A percentile compares a stretch with the other conserved stretches of the same genome.
phyloP scores from a whole-genome alignment of 202 grass and related monocot species.

The Setaria viridis region DNA sequence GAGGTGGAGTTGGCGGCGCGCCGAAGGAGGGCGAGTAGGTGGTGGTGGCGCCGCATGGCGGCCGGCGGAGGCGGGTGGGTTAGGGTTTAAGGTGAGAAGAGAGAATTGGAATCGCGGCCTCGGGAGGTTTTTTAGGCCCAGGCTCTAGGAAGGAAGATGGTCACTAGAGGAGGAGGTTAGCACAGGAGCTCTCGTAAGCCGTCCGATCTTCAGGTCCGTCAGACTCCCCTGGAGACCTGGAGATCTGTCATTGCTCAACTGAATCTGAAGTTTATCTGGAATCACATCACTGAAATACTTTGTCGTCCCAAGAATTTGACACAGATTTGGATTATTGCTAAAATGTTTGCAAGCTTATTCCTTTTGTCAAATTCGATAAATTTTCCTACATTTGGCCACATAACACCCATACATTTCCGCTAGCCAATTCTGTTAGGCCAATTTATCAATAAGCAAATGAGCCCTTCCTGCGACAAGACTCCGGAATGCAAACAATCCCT shows the following conservation, averaged over 20 bases:
- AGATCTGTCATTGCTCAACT: not conserved
- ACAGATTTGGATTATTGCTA: not conserved
- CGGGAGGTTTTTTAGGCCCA: not conserved
- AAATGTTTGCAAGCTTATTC: not conserved
- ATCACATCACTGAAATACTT: not conserved
- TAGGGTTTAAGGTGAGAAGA: constrained; percentile 64
- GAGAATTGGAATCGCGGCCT: not conserved
- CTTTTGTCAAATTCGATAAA: not conserved
- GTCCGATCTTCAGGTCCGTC: constrained; percentile 26
- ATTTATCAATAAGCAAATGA: not conserved
- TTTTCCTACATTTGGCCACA: not conserved
- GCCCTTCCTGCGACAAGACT: not conserved
- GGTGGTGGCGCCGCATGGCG: constrained; percentile 57
- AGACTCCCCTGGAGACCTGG: not conserved
- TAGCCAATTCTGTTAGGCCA: not conserved
- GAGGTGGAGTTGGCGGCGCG: constrained; percentile 37
- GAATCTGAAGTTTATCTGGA: not conserved
- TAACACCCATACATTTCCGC: not conserved
- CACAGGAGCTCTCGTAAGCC: no score
- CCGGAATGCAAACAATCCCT: not conserved
- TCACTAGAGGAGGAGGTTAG: no score
- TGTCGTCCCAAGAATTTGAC: not conserved
- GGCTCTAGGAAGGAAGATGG: no score
- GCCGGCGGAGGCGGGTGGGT: not conserved
- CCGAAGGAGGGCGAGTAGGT: constrained; percentile 48